A percentile compares a stretch with the other conserved stretches of the same genome.
phyloP scores from a whole-genome alignment of 2,329 filamentous ascomycete species.

The Colletotrichum caudatum region DNA sequence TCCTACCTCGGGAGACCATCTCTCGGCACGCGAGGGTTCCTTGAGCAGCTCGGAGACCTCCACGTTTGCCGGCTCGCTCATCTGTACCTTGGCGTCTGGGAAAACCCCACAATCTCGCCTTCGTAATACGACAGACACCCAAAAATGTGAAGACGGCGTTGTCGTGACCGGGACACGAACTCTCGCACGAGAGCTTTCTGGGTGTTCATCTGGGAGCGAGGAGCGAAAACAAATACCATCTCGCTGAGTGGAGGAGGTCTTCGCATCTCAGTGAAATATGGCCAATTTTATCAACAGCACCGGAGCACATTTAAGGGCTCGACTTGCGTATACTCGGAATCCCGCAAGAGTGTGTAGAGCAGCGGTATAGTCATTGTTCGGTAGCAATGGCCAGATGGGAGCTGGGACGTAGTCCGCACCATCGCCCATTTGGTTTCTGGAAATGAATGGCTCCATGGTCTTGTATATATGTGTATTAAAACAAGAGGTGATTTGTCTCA shows the following conservation, averaged over 20 bases:
- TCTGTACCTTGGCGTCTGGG: too few species aligned
- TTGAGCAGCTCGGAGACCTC: too few species aligned
- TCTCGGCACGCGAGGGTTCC: too few species aligned
- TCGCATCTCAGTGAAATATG: background rate
- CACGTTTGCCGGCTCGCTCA: too few species aligned
- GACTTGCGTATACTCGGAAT: background rate
- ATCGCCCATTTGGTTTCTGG: background rate
- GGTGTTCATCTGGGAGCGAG: background rate
- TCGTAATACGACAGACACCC: background rate
- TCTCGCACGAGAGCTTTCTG: background rate
- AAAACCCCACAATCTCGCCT: background rate
- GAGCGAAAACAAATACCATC: background rate
- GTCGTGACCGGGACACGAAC: background rate
- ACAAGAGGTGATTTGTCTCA: constrained; percentile 38
- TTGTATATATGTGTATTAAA: constrained; percentile 31
- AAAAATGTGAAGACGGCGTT: background rate
- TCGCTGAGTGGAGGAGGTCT: background rate
- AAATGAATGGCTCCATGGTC: background rate
- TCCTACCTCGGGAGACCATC: too few species aligned
- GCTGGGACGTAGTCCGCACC: background rate
- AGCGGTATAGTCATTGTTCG: background rate
- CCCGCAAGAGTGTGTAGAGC: background rate
- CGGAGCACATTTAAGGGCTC: background rate
- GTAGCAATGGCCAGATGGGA: background rate
- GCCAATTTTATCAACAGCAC: background rate